Evolutionary conservation across 495 filamentous ascomycete species (phyloP), one percentile per base, ranked within the genome.

Genomic region (Tuber indicum): DNA sequence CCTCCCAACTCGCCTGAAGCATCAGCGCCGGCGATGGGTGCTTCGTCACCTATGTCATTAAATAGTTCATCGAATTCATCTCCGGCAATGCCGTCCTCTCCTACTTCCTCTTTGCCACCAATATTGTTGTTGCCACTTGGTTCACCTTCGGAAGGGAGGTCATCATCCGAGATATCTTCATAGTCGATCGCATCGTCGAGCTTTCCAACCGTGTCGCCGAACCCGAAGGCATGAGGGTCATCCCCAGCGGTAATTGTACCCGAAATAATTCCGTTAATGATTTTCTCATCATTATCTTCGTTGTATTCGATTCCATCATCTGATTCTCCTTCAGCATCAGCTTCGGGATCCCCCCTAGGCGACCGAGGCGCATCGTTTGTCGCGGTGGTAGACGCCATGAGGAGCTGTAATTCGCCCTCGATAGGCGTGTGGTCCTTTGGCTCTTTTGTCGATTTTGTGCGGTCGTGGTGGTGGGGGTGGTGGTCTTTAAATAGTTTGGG

Each of bases 181-280:
- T 90, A 99, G 85, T 99, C 96, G 26, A 91, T 83, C 23, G 92
- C 92, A 85, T 94, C 91, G 52, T 91, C 91, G 14, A 91, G 92
- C 82, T 94, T 95, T 77, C 93, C 91, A 3, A 83, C 81, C 2
- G 81, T 83, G 58, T 83, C 81, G 46, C 81, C 81, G 45, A 83
- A 83, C 39, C 72, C 80, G 70, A 83, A 82, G 66, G 75, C 74
- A 17, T 71, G 74, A 16, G 76, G 76, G 41, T 78, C 81, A 74
- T 82, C 81, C 26, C 75, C 81, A 19, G 81, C 75, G 70, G 77
- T 69, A 58, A 75, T 77, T 69, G 75, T 78, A 10, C 75, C 75
- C 14, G 80, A 82, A 23, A 83, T 72, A 21, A 83, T 78, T 1
- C 74, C 76, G 17, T 43, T 77, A 43, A 83, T 83, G 52, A 83